Conservation (phyloP, 257 asterid species). For the Solanum corneliomulleri region DNA sequence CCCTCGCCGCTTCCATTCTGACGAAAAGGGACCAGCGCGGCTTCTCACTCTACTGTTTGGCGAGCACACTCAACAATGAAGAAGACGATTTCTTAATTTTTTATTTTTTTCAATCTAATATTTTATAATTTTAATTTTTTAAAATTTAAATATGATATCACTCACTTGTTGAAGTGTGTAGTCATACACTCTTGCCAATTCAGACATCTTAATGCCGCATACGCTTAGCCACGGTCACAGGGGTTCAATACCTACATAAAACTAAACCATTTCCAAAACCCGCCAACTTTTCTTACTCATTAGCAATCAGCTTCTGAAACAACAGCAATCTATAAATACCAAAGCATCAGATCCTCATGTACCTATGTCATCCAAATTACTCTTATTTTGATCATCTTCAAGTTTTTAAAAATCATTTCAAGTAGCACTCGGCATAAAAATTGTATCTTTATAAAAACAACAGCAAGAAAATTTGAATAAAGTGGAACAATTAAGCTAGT, state of each 20-base stretch:
- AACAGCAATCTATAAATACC: not conserved
- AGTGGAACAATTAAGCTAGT: not conserved
- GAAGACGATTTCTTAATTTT: no score
- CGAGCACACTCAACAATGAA: not conserved
- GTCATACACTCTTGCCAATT: not conserved
- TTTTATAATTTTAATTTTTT: no score
- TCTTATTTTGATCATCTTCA: not conserved
- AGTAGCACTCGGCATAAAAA: not conserved
- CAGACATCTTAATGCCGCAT: not conserved
- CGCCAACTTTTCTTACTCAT: not conserved
- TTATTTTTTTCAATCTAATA: no score
- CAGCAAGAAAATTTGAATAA: not conserved
- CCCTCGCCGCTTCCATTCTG: not conserved
- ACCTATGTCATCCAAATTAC: not conserved
- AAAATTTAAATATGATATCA: not conserved
- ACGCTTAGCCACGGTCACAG: not conserved
- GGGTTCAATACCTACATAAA: not conserved
- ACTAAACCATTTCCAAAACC: not conserved
- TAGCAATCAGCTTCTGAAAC: not conserved
- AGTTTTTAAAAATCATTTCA: not conserved
- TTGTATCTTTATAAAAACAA: not conserved
- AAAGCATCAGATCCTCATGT: not conserved
- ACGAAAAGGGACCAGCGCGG: not conserved
- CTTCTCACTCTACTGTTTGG: not conserved
- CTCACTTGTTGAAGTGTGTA: not conserved